phyloP scores from a whole-genome alignment of 768 basidiomycete genomes.

The Gymnopilus junonius region DNA sequence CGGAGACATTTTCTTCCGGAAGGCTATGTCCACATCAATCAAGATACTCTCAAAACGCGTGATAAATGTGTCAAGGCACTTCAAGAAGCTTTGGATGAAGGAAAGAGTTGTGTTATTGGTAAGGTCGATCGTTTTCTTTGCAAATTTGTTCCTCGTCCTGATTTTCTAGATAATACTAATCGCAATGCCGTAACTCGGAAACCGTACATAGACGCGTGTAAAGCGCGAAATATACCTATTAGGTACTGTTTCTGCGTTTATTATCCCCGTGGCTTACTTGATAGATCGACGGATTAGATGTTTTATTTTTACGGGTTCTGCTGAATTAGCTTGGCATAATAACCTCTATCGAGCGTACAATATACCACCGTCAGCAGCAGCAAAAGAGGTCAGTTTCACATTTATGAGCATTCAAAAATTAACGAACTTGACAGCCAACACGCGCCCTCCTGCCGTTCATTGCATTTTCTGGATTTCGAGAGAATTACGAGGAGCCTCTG shows the following conservation, averaged over 20 bases:
- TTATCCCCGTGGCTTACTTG: background rate
- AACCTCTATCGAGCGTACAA: conserved; percentile 85
- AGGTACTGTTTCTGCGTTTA: conserved; percentile 44
- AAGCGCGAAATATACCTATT: conserved; percentile 51
- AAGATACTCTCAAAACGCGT: conserved; percentile 79
- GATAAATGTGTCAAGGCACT: conserved; percentile 74
- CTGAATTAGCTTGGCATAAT: conserved; percentile 93
- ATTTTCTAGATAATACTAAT: conserved; percentile 85
- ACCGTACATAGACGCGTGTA: conserved; percentile 72
- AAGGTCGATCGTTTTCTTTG: conserved; percentile 22
- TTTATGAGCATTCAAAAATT: background rate
- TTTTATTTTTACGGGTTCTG: conserved; percentile 72
- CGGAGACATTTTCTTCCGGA: conserved; percentile 63
- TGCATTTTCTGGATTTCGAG: conserved; percentile 62
- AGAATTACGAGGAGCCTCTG: conserved; percentile 69
- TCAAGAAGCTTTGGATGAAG: conserved; percentile 53
- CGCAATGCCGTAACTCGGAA: conserved; percentile 71
- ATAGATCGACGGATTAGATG: conserved; percentile 49
- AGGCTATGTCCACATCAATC: conserved; percentile 85
- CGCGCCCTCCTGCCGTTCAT: conserved; percentile 61
- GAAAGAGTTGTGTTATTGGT: conserved; percentile 82
- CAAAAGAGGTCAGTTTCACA: conserved; percentile 41
- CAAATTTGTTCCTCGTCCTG: background rate
- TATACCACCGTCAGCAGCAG: conserved; percentile 48
- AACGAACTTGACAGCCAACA: conserved; percentile 37